These are phyloP conservation scores for Microdochium nivale DNA, from an alignment of 2,329 filamentous ascomycete species.

Conservation along the genomic window DNA sequence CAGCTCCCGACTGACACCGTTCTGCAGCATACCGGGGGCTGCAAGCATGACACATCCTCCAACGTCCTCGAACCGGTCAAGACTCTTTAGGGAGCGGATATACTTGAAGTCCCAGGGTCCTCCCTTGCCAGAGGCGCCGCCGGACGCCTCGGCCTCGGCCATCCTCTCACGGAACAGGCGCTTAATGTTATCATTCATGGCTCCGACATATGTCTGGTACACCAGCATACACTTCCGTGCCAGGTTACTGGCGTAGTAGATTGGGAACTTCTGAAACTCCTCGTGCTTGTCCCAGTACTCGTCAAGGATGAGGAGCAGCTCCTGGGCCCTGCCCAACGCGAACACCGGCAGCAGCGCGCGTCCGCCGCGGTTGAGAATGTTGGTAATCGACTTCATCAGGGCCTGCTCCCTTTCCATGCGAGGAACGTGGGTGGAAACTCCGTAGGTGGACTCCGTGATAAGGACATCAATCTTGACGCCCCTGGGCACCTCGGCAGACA, in stretches of 20 bases:
- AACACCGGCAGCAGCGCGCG: conserved; percentile 93
- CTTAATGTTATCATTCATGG: conserved; percentile 99
- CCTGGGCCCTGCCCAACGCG: conserved; percentile 86
- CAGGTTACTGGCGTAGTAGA: conserved; percentile 95
- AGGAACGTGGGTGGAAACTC: conserved; percentile 88
- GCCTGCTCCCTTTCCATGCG: conserved; percentile 85
- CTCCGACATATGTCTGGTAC: conserved; percentile 95
- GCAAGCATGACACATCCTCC: conserved; percentile 96
- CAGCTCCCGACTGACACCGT: conserved; percentile 85
- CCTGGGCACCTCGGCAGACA: conserved; percentile 83
- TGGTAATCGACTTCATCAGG: conserved; percentile 91
- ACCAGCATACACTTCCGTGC: conserved; percentile 97
- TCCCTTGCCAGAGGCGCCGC: conserved; percentile 65
- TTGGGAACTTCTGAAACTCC: conserved; percentile 83
- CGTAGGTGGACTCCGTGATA: conserved; percentile 96
- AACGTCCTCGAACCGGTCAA: conserved; percentile 93
- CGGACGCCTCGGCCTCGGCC: conserved; percentile 77
- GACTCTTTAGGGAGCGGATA: conserved; percentile 81
- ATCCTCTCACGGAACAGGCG: conserved; percentile 87
- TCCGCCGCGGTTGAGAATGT: conserved; percentile 82
- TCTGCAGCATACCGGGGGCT: conserved; percentile 96
- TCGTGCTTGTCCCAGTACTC: conserved; percentile 92
- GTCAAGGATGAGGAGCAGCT: conserved; percentile 87
- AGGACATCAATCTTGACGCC: conserved; percentile 90
- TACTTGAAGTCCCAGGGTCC: conserved; percentile 96